A percentile compares a stretch with the other conserved stretches of the same genome.
phyloP scores from a whole-genome alignment of 805 yeast genomes.

The Hanseniaspora taiwanica region DNA sequence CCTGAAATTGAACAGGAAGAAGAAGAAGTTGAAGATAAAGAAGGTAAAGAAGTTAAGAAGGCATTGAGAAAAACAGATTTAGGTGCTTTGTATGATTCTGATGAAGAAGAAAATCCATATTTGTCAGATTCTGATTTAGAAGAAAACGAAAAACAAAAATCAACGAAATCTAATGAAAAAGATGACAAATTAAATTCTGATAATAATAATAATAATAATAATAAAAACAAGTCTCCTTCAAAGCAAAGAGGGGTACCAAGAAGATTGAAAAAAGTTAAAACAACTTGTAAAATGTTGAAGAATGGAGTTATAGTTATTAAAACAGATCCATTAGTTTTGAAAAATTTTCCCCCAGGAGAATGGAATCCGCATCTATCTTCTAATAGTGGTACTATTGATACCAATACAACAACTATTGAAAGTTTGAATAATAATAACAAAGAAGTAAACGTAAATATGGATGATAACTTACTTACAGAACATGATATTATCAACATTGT shows the following conservation, averaged over 20 bases:
- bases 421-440: not conserved
- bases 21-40: constrained; percentile 73
- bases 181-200: constrained; percentile 9
- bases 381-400: too few species aligned
- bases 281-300: constrained; percentile 32
- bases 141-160: constrained; percentile 30
- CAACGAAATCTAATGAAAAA: constrained; percentile 13
- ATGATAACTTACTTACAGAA: constrained; percentile 38
- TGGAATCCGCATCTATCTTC: constrained; percentile 69
- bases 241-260: constrained; percentile 10
- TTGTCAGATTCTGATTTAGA: constrained; percentile 58
- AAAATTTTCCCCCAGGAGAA: constrained; percentile 61
- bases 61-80: constrained; percentile 77
- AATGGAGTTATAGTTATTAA: constrained; percentile 48
- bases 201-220: constrained; percentile 8
- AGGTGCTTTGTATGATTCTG: constrained; percentile 63
- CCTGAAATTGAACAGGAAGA: constrained; percentile 50
- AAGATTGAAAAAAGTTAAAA: constrained; percentile 22
- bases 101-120: constrained; percentile 75
- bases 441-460: too few species aligned
- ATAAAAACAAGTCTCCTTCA: constrained; percentile 14
- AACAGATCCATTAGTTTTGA: constrained; percentile 47
- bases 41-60: constrained; percentile 74
- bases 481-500: constrained; percentile 60
- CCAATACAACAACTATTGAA: too few species aligned